Percentiles rank a stretch among this genome's conserved stretches.
Evolutionary conservation across 78 protist species (phyloP).

Genomic region (Capsaspora owczarzaki): DNA sequence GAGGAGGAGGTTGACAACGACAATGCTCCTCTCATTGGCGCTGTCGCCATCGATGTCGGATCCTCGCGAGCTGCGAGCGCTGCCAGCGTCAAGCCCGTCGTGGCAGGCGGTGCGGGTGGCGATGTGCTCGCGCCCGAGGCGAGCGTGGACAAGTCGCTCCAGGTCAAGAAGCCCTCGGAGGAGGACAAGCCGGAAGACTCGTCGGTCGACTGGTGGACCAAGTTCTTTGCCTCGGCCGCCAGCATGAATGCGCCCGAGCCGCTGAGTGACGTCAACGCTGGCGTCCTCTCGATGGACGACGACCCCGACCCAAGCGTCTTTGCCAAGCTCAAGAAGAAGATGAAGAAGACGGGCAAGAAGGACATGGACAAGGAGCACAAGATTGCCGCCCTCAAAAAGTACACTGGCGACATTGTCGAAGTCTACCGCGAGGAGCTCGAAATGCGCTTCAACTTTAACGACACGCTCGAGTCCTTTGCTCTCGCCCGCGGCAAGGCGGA

Average conservation of each 20-base stretch:
- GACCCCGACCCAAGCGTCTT: too few relatives aligned
- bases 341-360: too few relatives aligned
- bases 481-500: background rate
- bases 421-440: background rate
- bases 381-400: background rate
- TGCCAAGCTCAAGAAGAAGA: too few relatives aligned
- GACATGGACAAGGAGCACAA: background rate
- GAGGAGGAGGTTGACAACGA: too few relatives aligned
- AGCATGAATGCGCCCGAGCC: too few relatives aligned
- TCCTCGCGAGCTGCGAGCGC: too few relatives aligned
- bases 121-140: background rate
- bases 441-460: background rate
- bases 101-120: background rate
- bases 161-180: background rate
- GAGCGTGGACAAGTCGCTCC: background rate
- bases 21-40: too few relatives aligned
- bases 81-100: too few relatives aligned
- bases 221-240: background rate
- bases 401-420: background rate
- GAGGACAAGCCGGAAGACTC: background rate
- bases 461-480: background rate
- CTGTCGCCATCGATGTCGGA: too few relatives aligned
- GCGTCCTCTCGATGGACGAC: too few relatives aligned
- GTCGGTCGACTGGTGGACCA: constrained; percentile 7
- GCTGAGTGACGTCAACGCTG: too few relatives aligned